Base-by-base conservation (phyloP, 2,329 filamentous ascomycete species). In the Penicillium sp. region DNA sequence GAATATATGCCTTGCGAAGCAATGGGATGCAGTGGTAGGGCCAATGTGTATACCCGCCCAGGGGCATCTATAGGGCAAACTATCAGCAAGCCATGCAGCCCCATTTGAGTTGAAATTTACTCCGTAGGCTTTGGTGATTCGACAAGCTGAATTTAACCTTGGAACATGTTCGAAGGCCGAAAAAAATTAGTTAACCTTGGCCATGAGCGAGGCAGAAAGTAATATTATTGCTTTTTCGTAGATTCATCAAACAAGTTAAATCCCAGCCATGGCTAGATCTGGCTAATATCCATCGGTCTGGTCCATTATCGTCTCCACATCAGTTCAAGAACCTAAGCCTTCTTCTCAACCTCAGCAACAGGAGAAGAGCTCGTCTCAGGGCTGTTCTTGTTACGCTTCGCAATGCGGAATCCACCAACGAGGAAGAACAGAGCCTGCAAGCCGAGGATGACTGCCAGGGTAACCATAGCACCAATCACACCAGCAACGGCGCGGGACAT, bases 401-500 rank as follows among this genome's bases (percentile, higher is more conserved):
- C 79, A n/a, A 88, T 66, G 56, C 81, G 80, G 59, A 85, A 79
- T 0, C 85, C 85, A 58, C 80, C 83, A 7, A 83, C 50, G 42
- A 86, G 57, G 70, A 87, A 66, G 48, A 83, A 71, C 18, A 85
- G 60, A 1, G 75, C 79, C 60, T 83, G 81, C 10, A 84, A 50
- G 0, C 82, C 83, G 42, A 88, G 63, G n/a, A 88, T 76, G 10
- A 88, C 84, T 22, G 79, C 86, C 38, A 89, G 69, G 1, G 86
- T 88, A 16, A 89, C 85, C 79, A 88, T 83, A 0, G 86, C 86
- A 34, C 86, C 86, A 66, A 95, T 92, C 5, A 93, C 90, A 48
- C 91, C 91, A 0, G 90, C 91, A n/a, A 92, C 85, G 5, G 84
- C 81, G 36, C 80, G 84, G 47, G 87, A 88, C 27, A 95, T 79